A percentile compares a stretch with the other conserved stretches of the same genome.
Evolutionary conservation across 2,329 filamentous ascomycete species (phyloP).

Genomic region (Aspergillus pseudoterreus): DNA sequence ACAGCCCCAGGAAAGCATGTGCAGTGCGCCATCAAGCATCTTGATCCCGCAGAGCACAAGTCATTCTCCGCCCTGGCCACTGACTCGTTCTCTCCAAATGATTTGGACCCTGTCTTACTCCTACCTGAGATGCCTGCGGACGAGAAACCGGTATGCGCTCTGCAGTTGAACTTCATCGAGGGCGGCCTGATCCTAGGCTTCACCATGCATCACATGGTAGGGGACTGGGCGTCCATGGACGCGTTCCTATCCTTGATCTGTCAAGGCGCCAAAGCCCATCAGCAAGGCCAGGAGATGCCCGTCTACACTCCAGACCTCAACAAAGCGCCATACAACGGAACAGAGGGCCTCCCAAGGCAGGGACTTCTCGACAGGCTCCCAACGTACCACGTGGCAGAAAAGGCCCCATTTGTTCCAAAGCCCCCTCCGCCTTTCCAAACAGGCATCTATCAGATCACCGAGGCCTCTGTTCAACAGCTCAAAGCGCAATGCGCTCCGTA

Average conservation of each 20-base stretch:
- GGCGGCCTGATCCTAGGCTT: constrained; percentile 18
- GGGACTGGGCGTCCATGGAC: constrained; percentile 22
- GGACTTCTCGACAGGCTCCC: constrained; percentile 9
- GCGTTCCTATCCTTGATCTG: constrained; percentile 19
- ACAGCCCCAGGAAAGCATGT: constrained; percentile 5
- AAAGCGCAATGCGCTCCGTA: constrained; percentile 12
- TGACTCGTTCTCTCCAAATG: constrained; percentile 10
- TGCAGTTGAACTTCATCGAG: constrained; percentile 20
- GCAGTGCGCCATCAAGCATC: constrained; percentile 7
- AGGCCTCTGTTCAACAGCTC: constrained; percentile 12
- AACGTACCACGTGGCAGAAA: constrained; percentile 15
- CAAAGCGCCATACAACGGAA: constrained; percentile 15
- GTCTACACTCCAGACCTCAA: constrained; percentile 17
- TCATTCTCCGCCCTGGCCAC: constrained; percentile 9
- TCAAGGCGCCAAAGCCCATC: constrained; percentile 16
- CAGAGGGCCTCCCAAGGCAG: constrained; percentile 3
- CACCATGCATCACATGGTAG: constrained; percentile 17
- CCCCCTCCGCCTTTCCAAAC: constrained; percentile 7
- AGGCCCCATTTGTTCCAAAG: constrained; percentile 8
- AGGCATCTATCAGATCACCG: constrained; percentile 14
- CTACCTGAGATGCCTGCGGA: constrained; percentile 8
- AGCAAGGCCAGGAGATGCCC: constrained; percentile 11
- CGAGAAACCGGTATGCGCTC: constrained; percentile 13
- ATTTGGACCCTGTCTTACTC: constrained; percentile 10
- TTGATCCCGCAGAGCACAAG: constrained; percentile 8